Evolutionary conservation across 768 basidiomycete species (phyloP), one percentile per base, ranked within the genome.

Genomic region (Lentinula edodes): DNA sequence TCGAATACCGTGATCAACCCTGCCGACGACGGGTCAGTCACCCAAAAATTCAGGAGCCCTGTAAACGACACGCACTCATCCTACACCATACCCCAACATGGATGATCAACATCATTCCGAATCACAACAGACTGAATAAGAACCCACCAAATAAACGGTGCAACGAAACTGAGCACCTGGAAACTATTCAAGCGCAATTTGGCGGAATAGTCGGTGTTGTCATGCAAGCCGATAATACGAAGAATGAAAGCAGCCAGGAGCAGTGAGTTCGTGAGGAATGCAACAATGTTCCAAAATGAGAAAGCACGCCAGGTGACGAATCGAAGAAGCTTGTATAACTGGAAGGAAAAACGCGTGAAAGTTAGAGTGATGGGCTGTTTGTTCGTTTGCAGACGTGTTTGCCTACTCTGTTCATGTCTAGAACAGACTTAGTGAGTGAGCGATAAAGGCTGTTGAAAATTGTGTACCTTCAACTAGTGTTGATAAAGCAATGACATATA

Each of bases 91-190:
- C 43, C 43, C 4, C 9, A 41, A 16, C 16, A 15, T 7, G 8
- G 13, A 45, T 7, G 48, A 57, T 23, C 50, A 23, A 35, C 5
- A 46, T 20, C 3, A 61, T 20, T 36, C 15, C 53, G 43, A 12
- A 46, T 20, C 5, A 18, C 2, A 52, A 18, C 43, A 28, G 43
- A 23, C 45, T 39, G 20, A 18, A 50, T 2, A 52, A 61, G n/a
- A 20, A 72, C 87, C 58, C 65, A 91, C 94, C 93, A 96, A 50
- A 95, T 88, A 54, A 96, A 81, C 0, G 93, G 93, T 2, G 92
- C 84, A 6, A 90, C 93, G 72, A 88, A 93, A 75, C 91, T 92
- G 42, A 97, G 75, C 34, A 93, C 81, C 69, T 95, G 93, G 75
- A 97, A 98, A 72, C 94, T 95, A 61, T 72, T 78, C 15, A 93